Evolutionary conservation across 2,329 filamentous ascomycete species (phyloP), one percentile per base, ranked within the genome.

Genomic region (Alternaria infectoria): DNA sequence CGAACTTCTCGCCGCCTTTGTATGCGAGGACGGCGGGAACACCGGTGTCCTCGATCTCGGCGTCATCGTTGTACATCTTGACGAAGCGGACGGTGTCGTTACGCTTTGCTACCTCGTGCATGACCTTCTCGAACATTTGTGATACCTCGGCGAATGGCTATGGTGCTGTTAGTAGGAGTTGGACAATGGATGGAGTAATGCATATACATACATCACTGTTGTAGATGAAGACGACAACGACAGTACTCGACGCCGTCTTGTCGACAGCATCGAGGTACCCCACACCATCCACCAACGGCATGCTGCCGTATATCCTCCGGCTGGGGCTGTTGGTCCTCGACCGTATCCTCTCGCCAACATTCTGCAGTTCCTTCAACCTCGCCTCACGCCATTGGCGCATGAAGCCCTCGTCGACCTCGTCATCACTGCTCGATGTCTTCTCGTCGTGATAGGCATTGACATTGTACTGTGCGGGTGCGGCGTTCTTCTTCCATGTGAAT

Each of bases 251-350:
- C 43, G 89, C 86, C 5, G 95, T 93, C 81, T 93, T 96, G 82
- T 99, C 96, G 71, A 98, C 93, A 59, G 95, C 94, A 80, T 98
- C 94, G n/a, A 99, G 86, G 74, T 97, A 99, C 17, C 94, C 96
- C 68, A 91, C 84, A 8, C 93, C 95, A 83, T 98, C 94, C 2
- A 98, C 96, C 62, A 89, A 87, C 65, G 94, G 91, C 66, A 98
- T 83, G 12, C 86, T 87, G 21, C 96, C 96, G 77, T 91, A 98
- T 61, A 90, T 85, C 68, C 92, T 85, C 67, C 91, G 87, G 72
- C 90, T 93, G 1, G 93, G 93, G 78, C 90, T 95, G 56, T 88
- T 90, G 74, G 90, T 88, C 74, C 91, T 85, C 66, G 85, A 91
- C 65, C 70, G 69, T 84, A 69, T 85, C 80, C 66, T 80, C 86